Percentiles rank a stretch among this genome's conserved stretches.
phyloP scores from a whole-genome alignment of 169 alveolate genomes.

The Eimeria necatrix region DNA sequence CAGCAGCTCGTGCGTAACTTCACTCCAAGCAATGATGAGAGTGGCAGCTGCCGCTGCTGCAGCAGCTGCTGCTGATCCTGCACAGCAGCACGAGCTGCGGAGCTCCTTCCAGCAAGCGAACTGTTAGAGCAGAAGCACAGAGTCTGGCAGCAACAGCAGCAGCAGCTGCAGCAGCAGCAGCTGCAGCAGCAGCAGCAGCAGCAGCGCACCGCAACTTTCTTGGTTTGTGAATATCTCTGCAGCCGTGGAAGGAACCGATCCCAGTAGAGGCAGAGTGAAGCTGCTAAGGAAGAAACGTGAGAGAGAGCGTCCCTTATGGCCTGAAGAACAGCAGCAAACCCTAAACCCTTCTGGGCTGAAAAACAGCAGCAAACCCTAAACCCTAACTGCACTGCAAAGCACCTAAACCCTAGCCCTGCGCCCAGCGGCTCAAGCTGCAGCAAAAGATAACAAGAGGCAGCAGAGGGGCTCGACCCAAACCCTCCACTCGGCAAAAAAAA shows the following conservation, averaged over 20 bases:
- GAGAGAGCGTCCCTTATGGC: constrained; percentile 28
- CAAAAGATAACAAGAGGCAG: too few species aligned
- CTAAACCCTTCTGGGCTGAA: too few species aligned
- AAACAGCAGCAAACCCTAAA: too few species aligned
- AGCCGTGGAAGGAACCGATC: background rate
- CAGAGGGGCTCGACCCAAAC: too few species aligned
- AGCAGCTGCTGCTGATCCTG: background rate
- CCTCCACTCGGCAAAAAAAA: too few species aligned
- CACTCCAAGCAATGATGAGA: background rate
- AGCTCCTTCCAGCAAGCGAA: background rate
- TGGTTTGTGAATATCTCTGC: background rate
- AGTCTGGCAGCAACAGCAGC: background rate
- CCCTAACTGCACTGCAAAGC: too few species aligned
- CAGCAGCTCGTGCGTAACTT: too few species aligned
- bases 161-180: background rate
- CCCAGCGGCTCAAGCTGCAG: too few species aligned
- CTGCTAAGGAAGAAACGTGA: background rate
- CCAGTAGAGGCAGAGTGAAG: constrained; percentile 24
- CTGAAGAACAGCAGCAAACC: background rate
- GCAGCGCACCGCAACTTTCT: constrained; percentile 15
- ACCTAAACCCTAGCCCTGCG: too few species aligned
- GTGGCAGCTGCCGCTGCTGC: background rate
- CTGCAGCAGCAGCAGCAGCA: constrained; percentile 33
- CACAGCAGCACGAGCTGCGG: background rate
- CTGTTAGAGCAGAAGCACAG: background rate